Conservation (phyloP, 2,329 filamentous ascomycete species). For the Fusarium falciforme region DNA sequence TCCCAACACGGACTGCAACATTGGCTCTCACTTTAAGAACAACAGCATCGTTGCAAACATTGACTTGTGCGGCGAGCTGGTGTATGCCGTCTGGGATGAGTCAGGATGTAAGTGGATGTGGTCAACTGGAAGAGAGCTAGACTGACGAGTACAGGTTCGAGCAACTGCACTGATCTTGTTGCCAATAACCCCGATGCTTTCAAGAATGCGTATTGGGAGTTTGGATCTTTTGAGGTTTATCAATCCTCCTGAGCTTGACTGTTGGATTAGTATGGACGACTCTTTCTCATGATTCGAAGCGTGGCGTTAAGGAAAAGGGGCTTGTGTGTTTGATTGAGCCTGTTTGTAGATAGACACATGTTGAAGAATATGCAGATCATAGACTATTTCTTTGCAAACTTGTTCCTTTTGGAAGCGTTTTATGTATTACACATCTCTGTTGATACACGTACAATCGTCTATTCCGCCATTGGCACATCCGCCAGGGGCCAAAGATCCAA, state of each 20-base stretch:
- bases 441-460: conserved; percentile 33
- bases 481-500: conserved; percentile 36
- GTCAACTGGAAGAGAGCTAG: too few relatives aligned
- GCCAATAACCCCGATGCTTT: conserved; percentile 67
- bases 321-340: not conserved
- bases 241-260: conserved; percentile 41
- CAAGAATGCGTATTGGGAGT: conserved; percentile 73
- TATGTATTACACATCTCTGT: conserved; percentile 35
- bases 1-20: conserved; percentile 70
- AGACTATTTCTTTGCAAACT: conserved; percentile 19
- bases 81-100: conserved; percentile 57
- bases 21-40: conserved; percentile 70
- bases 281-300: conserved; percentile 21
- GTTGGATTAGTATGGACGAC: not conserved
- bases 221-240: conserved; percentile 71
- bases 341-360: conserved; percentile 1
- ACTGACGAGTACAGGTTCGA: conserved; percentile 54
- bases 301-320: conserved; percentile 33
- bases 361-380: conserved; percentile 16
- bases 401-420: conserved; percentile 26
- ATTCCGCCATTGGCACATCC: not conserved
- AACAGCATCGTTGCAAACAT: conserved; percentile 76
- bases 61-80: conserved; percentile 70
- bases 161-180: conserved; percentile 68
- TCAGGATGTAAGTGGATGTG: conserved; percentile 55